Base-by-base conservation (phyloP, 1,139 yeast species). In the Nakaseomyces delphensis region DNA sequence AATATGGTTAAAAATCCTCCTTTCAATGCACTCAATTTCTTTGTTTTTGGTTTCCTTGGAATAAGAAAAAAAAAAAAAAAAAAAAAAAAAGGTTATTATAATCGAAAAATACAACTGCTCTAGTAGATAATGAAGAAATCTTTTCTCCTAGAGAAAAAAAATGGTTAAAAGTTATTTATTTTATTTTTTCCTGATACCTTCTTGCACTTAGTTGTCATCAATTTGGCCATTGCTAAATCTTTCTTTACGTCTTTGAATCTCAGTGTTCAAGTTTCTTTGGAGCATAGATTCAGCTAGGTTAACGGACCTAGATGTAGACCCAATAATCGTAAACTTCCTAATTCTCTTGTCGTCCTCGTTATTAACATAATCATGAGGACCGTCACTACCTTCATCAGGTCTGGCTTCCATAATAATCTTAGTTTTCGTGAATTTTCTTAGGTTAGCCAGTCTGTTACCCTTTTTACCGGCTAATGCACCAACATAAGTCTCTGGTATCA, bases 381-480 rank as follows among this genome's bases (percentile, higher is more conserved):
- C 79, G n/a, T 14, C 18, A 7, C 14, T 14, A 16, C 7, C 14
- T 18, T 18, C 23, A 15, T 38, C 40, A 11, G 31, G 35, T 55
- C 79, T 83, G 50, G 81, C 79, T 40, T 86, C 82, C 50, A 87
- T 85, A 9, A 81, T 78, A 59, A 87, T 86, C 42, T 78, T 75
- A 24, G 95, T 91, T 31, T 91, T 91, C 44, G 89, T 77, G 36
- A 74, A 74, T 55, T 83, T 77, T 53, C 96, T 74, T 43, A 87
- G 83, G 44, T 89, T 95, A 60, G 84, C 93, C 54, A 87, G 85
- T 65, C 94, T 75, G 37, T 84, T 69, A 37, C 96, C 96, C 52
- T 81, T 80, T 55, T 82, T 82, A 52, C 96, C 96, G 56, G 87
- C 85, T 45, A 87, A 71, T 41, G 95, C 93, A 39, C 96, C 96